Evolutionary conservation across 2,329 filamentous ascomycete species (phyloP).

Genomic region (Raffaelea arxii): DNA sequence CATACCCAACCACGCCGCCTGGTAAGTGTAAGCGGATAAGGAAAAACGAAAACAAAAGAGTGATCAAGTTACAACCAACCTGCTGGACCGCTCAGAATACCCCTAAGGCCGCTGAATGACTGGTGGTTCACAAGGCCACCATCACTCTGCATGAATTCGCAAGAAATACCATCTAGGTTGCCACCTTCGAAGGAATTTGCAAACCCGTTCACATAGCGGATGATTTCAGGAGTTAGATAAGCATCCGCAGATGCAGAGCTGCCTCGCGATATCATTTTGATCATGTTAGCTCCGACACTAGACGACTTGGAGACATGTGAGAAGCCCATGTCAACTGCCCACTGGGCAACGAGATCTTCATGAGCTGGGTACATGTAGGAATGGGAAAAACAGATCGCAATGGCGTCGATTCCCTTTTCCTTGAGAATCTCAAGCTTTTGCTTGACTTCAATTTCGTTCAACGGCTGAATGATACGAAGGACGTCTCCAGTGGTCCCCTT

Average conservation of each 20-base stretch:
- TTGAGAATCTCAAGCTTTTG: conserved; percentile 20
- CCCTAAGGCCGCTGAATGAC: conserved; percentile 25
- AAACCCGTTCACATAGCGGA: conserved; percentile 60
- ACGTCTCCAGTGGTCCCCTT: conserved; percentile 20
- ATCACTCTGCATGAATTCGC: conserved; percentile 66
- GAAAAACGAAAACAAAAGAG: neutral
- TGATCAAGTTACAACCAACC: no score
- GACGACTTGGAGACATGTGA: neutral
- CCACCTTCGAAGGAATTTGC: conserved; percentile 55
- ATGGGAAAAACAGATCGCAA: conserved; percentile 39
- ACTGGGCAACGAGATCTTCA: conserved; percentile 25
- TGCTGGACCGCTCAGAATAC: conserved; percentile 60
- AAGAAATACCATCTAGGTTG: conserved; percentile 51
- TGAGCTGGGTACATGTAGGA: conserved; percentile 52
- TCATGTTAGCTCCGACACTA: conserved; percentile 37
- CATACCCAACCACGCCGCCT: conserved; percentile 63
- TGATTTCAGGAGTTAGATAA: conserved; percentile 63
- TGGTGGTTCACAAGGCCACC: conserved; percentile 23
- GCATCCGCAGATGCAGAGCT: conserved; percentile 64
- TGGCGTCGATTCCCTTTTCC: conserved; percentile 33
- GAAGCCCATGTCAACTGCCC: conserved; percentile 8
- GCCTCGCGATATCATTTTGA: conserved; percentile 60
- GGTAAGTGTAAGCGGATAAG: neutral
- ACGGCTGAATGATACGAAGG: conserved; percentile 18
- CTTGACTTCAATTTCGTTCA: conserved; percentile 17